Evolutionary conservation across 1,139 yeast species (phyloP).

Genomic region (Hyphopichia wangnamkhiaoensis): DNA sequence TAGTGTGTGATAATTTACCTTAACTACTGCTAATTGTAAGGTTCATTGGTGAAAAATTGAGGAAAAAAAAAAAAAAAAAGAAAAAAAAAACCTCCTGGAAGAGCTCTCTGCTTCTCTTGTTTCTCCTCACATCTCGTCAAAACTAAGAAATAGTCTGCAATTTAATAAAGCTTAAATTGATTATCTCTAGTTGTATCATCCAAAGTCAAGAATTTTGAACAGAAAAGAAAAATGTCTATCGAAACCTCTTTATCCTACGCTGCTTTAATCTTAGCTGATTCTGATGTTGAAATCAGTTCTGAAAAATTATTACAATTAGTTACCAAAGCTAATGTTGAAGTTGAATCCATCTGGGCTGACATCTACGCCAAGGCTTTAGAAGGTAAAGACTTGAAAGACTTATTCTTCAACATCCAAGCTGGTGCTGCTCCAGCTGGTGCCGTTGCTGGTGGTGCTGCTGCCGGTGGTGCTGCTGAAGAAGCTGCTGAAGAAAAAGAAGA

Average conservation of each 20-base stretch:
- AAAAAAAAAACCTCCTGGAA: constrained; percentile 1
- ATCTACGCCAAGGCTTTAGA: constrained; percentile 80
- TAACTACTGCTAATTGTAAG: neutral
- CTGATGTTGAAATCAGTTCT: constrained; percentile 76
- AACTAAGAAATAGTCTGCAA: constrained; percentile 75
- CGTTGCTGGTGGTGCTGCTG: constrained; percentile 58
- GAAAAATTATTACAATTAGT: constrained; percentile 74
- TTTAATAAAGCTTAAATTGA: constrained; percentile 49
- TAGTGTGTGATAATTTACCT: neutral
- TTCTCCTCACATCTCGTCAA: constrained; percentile 3
- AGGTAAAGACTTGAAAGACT: constrained; percentile 73
- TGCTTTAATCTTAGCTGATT: constrained; percentile 83
- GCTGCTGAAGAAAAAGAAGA: constrained; percentile 57
- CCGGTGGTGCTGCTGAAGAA: constrained; percentile 56
- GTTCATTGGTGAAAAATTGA: neutral
- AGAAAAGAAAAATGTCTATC: constrained; percentile 57
- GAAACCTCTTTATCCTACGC: constrained; percentile 88
- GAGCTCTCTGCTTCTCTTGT: neutral
- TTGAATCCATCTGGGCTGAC: constrained; percentile 73
- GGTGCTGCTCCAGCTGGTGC: constrained; percentile 66
- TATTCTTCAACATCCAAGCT: constrained; percentile 75
- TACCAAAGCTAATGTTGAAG: constrained; percentile 48
- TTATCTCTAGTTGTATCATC: constrained; percentile 39
- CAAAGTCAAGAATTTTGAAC: too few relatives aligned
- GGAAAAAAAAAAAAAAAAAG: neutral